Evolutionary conservation across 2,329 filamentous ascomycete genomes (phyloP).

Genomic region (Dothistroma pini): DNA sequence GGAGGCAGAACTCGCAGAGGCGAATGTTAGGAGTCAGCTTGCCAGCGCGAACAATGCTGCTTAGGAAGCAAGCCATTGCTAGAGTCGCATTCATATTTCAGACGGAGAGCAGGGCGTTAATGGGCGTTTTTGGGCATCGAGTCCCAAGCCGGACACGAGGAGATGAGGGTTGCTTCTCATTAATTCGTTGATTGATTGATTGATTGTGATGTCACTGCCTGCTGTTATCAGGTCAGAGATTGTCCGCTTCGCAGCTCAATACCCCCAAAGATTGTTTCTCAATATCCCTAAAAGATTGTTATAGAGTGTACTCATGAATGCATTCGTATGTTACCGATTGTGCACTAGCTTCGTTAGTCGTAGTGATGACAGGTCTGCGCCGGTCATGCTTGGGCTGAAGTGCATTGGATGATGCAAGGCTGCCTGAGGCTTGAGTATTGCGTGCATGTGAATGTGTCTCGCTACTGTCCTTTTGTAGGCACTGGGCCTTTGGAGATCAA

Average conservation of each 20-base stretch:
- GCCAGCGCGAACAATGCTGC: not conserved
- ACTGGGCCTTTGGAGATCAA: too few species aligned
- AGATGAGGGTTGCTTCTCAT: not conserved
- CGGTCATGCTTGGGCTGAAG: not conserved
- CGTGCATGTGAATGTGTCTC: not conserved
- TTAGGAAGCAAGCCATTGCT: not conserved
- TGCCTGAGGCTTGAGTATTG: not conserved
- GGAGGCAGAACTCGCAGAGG: not conserved
- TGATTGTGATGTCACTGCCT: not conserved
- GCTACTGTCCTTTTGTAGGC: too few species aligned
- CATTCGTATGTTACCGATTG: not conserved
- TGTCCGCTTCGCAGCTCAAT: conserved; percentile 13
- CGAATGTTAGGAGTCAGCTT: not conserved
- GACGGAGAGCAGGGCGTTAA: not conserved
- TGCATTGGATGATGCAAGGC: not conserved
- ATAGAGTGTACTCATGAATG: conserved; percentile 1
- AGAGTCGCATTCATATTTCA: not conserved
- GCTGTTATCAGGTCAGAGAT: not conserved
- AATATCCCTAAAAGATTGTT: conserved; percentile 7
- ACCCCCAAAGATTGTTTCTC: conserved; percentile 7
- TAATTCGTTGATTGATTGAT: not conserved
- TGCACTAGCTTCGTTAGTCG: not conserved
- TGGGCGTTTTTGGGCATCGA: not conserved
- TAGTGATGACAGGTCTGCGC: not conserved
- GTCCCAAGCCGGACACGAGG: not conserved